Evolutionary conservation across 768 basidiomycete species (phyloP).

Genomic region (Lactifluus rugatus): DNA sequence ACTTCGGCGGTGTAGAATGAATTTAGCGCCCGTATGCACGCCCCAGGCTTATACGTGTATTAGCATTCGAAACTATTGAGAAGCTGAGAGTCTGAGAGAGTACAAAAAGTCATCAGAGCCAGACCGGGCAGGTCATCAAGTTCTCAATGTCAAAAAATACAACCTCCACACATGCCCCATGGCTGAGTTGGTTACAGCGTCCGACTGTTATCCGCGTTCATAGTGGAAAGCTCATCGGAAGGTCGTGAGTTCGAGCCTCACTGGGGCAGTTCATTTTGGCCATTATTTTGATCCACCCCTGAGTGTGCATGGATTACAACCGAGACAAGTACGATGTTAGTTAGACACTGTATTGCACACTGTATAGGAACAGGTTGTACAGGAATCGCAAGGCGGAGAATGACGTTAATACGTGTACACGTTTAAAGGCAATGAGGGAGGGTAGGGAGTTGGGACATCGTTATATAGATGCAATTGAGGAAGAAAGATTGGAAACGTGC

Average conservation of each 20-base stretch:
- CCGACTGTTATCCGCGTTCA: conserved; percentile 46
- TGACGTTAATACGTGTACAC: conserved; percentile 13
- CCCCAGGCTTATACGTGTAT: background rate
- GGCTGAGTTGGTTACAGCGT: conserved; percentile 74
- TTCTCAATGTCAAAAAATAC: background rate
- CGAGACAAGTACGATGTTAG: background rate
- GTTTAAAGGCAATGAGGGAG: conserved; percentile 1
- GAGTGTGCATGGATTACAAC: background rate
- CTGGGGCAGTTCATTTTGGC: conserved; percentile 39
- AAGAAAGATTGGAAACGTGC: conserved; percentile 3
- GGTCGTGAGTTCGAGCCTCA: conserved; percentile 64
- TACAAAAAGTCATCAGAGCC: too few species aligned
- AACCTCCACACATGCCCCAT: conserved; percentile 39
- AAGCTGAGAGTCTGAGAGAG: too few species aligned
- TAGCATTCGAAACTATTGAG: background rate
- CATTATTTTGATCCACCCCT: background rate
- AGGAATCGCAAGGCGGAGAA: conserved; percentile 8
- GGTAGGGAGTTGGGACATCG: conserved; percentile 6
- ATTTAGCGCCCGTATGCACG: background rate
- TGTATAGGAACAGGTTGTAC: conserved; percentile 15
- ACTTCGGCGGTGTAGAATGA: background rate
- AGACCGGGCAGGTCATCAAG: background rate
- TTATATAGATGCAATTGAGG: conserved; percentile 14
- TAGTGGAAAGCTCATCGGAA: conserved; percentile 37
- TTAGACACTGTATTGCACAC: conserved; percentile 14